Base-by-base conservation (phyloP, 2,329 filamentous ascomycete genomes). In the Epichloe gansuensis region DNA sequence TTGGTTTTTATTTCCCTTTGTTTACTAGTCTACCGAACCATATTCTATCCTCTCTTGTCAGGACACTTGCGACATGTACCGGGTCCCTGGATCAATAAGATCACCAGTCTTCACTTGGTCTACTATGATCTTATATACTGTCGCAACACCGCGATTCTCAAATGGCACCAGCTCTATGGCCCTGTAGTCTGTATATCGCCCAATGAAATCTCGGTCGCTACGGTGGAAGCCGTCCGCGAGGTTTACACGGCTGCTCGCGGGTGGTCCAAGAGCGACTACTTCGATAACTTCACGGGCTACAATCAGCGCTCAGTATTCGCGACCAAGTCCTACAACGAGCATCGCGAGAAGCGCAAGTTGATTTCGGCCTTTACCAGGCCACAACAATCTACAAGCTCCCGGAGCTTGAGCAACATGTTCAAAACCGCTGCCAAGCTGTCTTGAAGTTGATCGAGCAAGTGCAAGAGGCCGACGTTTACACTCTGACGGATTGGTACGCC, bases 211-310 rank as follows among this genome's bases (percentile, higher is more conserved):
- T 55, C 53, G 7, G 50, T 55, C 9, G 41, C 53, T 11, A 50
- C 41, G 3, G 9, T 52, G 2, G 46, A 55, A 43, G 50, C 15
- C 8, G 49, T 41, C 6, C 45, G 28, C 13, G 50, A 35, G 11
- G 31, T 52, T 5, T 55, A 55, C 34, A 35, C 49, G 13, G 41
- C 50, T 4, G 17, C 42, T n/a, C 50, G 21, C 12, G 28, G 46
- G 11, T 55, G 53, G 53, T 34, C 46, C 6, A 55, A 55, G 46
- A 55, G 53, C 23, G 43, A 50, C 46, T 55, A 52, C 31, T 55
- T 55, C 44, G 53, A 55, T 38, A 13, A 43, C n/a, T 55, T 52
- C 46, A 52, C 38, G 25, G 53, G 53, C 5, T 55, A 34, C 49
- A 37, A 42, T 23, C 43, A n/a, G 17, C 46, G 53, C 17, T 55